Conservation (phyloP, 106 monocot species). For the Allium fistulosum region DNA sequence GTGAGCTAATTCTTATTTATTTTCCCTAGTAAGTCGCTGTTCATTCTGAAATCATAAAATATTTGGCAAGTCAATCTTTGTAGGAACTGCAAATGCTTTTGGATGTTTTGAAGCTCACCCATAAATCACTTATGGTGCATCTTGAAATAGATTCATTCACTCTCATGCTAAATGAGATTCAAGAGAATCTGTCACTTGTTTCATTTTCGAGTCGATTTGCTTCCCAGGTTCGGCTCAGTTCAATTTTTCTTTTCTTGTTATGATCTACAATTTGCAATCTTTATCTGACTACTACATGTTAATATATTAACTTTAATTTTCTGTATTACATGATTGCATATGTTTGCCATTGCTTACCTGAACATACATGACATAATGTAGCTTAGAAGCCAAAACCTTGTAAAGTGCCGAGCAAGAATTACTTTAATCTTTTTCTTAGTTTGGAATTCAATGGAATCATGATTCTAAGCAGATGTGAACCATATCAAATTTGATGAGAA, state of each 20-base stretch:
- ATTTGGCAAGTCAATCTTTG: not conserved
- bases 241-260: not conserved
- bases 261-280: too few species aligned
- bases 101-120: constrained; percentile 67
- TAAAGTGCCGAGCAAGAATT: too few species aligned
- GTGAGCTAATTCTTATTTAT: constrained; percentile 30
- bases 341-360: too few species aligned
- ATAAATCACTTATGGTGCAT: constrained; percentile 64
- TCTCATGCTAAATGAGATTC: constrained; percentile 90
- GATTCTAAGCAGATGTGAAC: too few species aligned
- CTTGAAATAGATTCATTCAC: constrained; percentile 80
- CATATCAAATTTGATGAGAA: too few species aligned
- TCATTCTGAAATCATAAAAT: not conserved
- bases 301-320: not conserved
- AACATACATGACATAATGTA: too few species aligned
- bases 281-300: not conserved
- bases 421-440: too few species aligned
- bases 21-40: not conserved
- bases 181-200: constrained; percentile 95
- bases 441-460: too few species aligned
- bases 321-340: too few species aligned
- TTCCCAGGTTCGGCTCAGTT: constrained; percentile 63
- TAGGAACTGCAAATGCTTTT: constrained; percentile 85
- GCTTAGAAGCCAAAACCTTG: too few species aligned
- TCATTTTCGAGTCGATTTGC: constrained; percentile 88